Base-by-base conservation (phyloP, 805 yeast species). In the Ogataea ramenticola region DNA sequence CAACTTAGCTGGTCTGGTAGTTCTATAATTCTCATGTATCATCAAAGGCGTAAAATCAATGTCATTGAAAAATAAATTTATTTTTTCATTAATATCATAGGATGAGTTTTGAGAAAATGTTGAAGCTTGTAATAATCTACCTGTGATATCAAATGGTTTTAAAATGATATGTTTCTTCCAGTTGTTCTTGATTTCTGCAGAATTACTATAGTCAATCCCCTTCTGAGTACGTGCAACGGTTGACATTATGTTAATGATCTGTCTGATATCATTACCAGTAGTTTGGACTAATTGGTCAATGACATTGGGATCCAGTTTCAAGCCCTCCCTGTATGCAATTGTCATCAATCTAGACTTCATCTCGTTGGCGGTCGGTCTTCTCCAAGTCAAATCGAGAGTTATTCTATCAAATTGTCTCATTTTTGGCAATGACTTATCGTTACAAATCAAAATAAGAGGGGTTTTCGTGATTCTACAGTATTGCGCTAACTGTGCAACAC, bases 321-420 rank as follows among this genome's bases (percentile, higher is more conserved):
- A 70, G 20, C 81, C 79, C 58, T 93, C 99, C 49, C 95, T 72
- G 46, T 76, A 78, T 1, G 97, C 95, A 58, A 93, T 91, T 0
- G 97, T 80, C 87, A 90, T 78, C 49, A 93, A 67, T 52, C 99
- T 72, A 3, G 95, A 78, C 53, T 82, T 79, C 62, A 93, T 80
- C 56, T 86, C 89, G 34, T 70, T 71, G 17, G 91, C 90, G 20
- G 82, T 80, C 5, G 99, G 99, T 57, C 98, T 75, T 64, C 96
- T 74, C 68, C 93, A 93, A 29, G 84, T 85, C 47, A 93, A 56
- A 52, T 89, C 96, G 48, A 74, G 72, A 4, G 93, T 79, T 16
- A 79, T 84, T 49, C 84, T 72, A 61, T 93, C 99, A 60, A 93
- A 91, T 0, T 96, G 93, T 56, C 96, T 75, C 98, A 93, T 91